Percentiles rank a stretch among this genome's conserved stretches.
These are phyloP conservation scores for Ettlia oleoabundans DNA, from an alignment of 139 green algal genomes.

Conservation along the genomic window DNA sequence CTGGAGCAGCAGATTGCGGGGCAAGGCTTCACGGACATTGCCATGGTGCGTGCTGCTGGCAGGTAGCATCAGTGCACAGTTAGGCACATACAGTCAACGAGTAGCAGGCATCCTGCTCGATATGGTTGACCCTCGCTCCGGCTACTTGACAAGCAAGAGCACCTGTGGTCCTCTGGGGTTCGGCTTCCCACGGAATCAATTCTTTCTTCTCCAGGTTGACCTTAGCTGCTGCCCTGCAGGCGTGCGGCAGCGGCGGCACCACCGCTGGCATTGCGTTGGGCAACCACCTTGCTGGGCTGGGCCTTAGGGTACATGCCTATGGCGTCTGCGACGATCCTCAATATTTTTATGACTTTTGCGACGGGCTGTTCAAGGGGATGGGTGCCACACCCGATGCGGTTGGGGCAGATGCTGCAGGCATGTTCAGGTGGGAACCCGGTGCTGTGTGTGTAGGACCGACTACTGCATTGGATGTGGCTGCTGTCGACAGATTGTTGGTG, in stretches of 20 bases:
- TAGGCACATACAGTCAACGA: too few species aligned
- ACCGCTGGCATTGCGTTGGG: conserved; percentile 87
- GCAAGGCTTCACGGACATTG: conserved; percentile 76
- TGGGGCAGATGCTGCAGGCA: conserved; percentile 5
- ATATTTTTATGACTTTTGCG: conserved; percentile 90
- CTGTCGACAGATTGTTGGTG: too few species aligned
- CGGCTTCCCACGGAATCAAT: too few species aligned
- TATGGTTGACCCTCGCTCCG: too few species aligned
- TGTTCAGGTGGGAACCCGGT: conserved; percentile 4
- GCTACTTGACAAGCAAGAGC: too few species aligned
- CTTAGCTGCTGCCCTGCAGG: too few species aligned
- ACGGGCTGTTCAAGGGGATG: conserved; percentile 72
- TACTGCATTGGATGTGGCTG: too few species aligned
- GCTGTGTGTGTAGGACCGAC: too few species aligned
- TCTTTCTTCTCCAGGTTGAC: too few species aligned
- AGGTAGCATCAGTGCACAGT: background rate
- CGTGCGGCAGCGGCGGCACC: conserved; percentile 91
- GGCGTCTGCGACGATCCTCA: conserved; percentile 82
- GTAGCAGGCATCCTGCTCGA: too few species aligned
- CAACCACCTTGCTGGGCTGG: conserved; percentile 60
- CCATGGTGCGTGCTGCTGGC: conserved; percentile 53
- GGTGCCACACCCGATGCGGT: conserved; percentile 31
- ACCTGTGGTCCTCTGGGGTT: too few species aligned
- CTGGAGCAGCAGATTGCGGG: conserved; percentile 68
- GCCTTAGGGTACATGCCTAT: conserved; percentile 63